Percentiles rank a stretch among this genome's conserved stretches.
phyloP scores from a whole-genome alignment of 164 flowering plant species.

The Aristolochia contorta region DNA sequence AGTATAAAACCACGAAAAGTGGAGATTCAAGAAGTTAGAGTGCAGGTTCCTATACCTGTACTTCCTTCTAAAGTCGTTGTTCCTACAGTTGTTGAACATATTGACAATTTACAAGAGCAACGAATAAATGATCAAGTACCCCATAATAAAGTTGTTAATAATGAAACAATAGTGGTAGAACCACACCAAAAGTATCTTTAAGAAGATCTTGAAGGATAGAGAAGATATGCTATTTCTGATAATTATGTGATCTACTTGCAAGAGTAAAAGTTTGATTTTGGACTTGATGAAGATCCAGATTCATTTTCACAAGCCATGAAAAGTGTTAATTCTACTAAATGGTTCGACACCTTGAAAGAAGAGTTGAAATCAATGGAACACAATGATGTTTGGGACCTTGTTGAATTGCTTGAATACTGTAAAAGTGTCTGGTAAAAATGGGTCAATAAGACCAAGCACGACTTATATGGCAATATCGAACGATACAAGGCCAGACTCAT shows the following conservation, averaged over 20 bases:
- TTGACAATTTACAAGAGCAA: neutral
- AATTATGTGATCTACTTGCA: neutral
- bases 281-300: neutral
- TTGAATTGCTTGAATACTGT: neutral
- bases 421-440: neutral
- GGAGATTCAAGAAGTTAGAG: too few species aligned
- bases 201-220: neutral
- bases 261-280: neutral
- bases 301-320: neutral
- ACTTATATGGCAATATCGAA: too few species aligned
- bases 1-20: too few species aligned
- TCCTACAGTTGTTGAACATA: neutral
- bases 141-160: neutral
- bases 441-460: neutral
- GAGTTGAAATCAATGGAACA: too few species aligned
- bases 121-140: neutral
- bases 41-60: too few species aligned
- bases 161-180: neutral
- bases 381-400: neutral
- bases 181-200: neutral
- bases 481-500: too few species aligned
- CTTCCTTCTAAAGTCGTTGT: too few species aligned
- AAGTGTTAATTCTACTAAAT: neutral
- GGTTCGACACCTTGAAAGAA: slow-evolving; percentile 2
- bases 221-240: neutral